Evolutionary conservation across 768 basidiomycete genomes (phyloP).

Genomic region (Ramaria rubella): DNA sequence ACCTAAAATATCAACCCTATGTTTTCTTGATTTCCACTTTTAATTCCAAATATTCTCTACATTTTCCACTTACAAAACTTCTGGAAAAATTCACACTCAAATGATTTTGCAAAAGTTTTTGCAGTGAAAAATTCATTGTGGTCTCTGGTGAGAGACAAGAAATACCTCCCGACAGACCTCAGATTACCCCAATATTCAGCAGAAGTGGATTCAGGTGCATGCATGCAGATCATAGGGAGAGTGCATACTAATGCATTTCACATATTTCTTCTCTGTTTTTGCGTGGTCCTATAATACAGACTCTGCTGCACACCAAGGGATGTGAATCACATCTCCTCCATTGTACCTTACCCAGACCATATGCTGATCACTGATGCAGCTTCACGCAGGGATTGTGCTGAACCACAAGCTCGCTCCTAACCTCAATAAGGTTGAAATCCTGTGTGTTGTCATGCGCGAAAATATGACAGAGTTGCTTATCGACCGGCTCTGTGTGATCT

Average conservation of each 20-base stretch:
- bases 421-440: slow-evolving; percentile 45
- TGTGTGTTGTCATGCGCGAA: slow-evolving; percentile 58
- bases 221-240: slow-evolving; percentile 38
- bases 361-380: not conserved
- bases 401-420: slow-evolving; percentile 54
- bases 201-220: slow-evolving; percentile 49
- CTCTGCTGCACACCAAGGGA: slow-evolving; percentile 27
- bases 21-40: no score
- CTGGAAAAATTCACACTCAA: no score
- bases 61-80: no score
- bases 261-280: not conserved
- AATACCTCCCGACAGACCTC: slow-evolving; percentile 58
- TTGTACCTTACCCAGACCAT: not conserved
- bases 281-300: slow-evolving; percentile 9
- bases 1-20: no score
- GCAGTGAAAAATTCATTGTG: no score
- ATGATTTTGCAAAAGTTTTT: no score
- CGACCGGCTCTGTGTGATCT: slow-evolving; percentile 64
- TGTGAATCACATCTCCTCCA: slow-evolving; percentile 15
- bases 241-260: no score
- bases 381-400: slow-evolving; percentile 41
- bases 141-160: slow-evolving; percentile 47
- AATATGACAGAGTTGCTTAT: slow-evolving; percentile 47
- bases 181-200: slow-evolving; percentile 50
- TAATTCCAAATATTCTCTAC: no score